Base-by-base conservation (phyloP, 345 rosid genomes). In the Stellera chamaejasme region DNA sequence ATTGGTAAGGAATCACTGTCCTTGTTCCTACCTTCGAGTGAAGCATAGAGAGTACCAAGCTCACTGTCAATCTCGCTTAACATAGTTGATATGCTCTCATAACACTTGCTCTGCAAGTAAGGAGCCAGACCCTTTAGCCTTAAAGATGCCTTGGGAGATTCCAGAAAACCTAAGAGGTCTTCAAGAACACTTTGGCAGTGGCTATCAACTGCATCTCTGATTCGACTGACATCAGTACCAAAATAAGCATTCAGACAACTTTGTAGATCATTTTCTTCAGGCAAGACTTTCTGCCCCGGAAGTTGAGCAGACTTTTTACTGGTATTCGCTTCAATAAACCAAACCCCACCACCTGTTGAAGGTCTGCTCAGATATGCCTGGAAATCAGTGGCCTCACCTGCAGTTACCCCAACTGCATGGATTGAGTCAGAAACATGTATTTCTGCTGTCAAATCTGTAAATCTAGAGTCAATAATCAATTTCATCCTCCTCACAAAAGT, bases 401-500 rank as follows among this genome's bases (percentile, higher is more conserved):
- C 67, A 63, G 55, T 60, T 43, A 64, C 77, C 46, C 73, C 76
- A 54, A 68, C 76, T 12, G 77, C 60, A 56, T n/a, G 69, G 63
- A 90, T 72, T 4, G 79, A 75, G 45, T 77, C 78, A 13, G 76
- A 64, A 53, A 90, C 70, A 66, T 77, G 76, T 58, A 93, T 70
- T 26, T 66, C 77, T 69, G 56, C 73, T 0, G 73, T 74, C 76
- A 93, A 68, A 70, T 80, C 77, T 63, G 76, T 79, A 71, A 87
- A 93, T 59, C 84, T 76, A 10, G 80, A 79, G 65, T 72, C 71
- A 50, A 93, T 74, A 65, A 93, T 77, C 13, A 70, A 56, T 76
- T 83, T 90, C 96, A 90, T 93, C 76, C 99, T 84, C 63, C 72
- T 68, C 62, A 85, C 81, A 73, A 93, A 93, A 9, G 99, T 95